Percentiles rank a stretch among this genome's conserved stretches.
Conservation (phyloP, 192 early-diverging fungal genomes). For the Phlyctochytrium arcticum region DNA sequence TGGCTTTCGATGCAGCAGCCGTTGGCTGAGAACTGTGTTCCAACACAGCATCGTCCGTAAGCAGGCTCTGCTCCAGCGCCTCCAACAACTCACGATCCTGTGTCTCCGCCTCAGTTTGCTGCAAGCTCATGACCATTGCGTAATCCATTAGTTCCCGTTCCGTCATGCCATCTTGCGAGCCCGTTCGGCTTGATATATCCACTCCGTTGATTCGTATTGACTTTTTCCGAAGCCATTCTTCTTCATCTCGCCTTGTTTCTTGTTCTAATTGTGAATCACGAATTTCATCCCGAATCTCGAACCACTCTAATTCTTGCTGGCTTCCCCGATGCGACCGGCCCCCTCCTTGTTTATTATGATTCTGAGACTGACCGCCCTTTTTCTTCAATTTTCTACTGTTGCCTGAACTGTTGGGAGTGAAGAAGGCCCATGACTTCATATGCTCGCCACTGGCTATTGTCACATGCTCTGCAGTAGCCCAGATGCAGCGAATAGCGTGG, state of each 20-base stretch:
- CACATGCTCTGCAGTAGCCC: conserved; percentile 25
- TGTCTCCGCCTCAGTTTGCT: neutral
- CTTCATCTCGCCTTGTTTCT: conserved; percentile 27
- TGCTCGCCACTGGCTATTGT: conserved; percentile 43
- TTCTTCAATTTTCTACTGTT: conserved; percentile 16
- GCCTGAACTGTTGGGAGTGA: conserved; percentile 10
- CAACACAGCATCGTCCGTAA: neutral
- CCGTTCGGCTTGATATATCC: too few species aligned
- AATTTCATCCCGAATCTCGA: conserved; percentile 44
- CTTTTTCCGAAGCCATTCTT: neutral
- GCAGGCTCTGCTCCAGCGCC: conserved; percentile 12
- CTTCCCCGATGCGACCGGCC: neutral
- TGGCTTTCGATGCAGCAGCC: neutral
- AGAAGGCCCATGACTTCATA: conserved; percentile 58
- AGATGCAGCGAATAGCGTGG: conserved; percentile 26
- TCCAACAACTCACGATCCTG: conserved; percentile 12
- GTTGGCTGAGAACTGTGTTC: neutral
- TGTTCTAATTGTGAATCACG: conserved; percentile 23
- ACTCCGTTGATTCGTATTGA: neutral
- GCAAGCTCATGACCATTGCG: conserved; percentile 51
- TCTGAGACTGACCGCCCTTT: neutral
- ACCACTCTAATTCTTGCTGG: conserved; percentile 1
- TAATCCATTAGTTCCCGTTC: conserved; percentile 55
- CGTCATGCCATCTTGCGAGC: conserved; percentile 27
- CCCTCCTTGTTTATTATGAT: neutral